These are phyloP conservation scores for Starmerella tilneyi DNA, from an alignment of 805 yeast species.

Conservation along the genomic window DNA sequence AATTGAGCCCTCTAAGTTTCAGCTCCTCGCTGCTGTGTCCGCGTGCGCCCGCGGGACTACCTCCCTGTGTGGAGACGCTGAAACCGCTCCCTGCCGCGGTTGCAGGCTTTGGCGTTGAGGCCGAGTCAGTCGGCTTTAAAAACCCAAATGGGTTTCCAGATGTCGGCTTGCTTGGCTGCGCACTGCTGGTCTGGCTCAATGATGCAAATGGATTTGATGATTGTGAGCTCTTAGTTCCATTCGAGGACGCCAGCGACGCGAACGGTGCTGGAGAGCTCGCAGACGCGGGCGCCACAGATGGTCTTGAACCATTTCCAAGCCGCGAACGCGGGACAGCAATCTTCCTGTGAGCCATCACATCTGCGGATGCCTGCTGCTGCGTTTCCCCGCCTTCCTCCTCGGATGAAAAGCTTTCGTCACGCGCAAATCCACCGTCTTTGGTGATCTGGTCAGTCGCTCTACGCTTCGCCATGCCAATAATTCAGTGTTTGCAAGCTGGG, in stretches of 20 bases:
- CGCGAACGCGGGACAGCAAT: conserved; percentile 39
- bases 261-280: conserved; percentile 3
- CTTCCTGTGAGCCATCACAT: conserved; percentile 56
- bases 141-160: conserved; percentile 14
- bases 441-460: conserved; percentile 55
- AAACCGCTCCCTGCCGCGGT: not conserved
- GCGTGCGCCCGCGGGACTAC: not conserved
- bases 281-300: conserved; percentile 7
- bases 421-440: conserved; percentile 35
- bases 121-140: no score
- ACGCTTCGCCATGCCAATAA: conserved; percentile 41
- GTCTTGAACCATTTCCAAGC: not conserved
- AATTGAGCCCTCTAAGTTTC: conserved; percentile 19
- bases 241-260: conserved; percentile 4
- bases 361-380: conserved; percentile 42
- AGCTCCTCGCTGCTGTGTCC: conserved; percentile 6
- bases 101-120: not conserved
- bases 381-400: conserved; percentile 6
- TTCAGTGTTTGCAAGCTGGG: no score
- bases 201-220: conserved; percentile 16
- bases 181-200: conserved; percentile 2
- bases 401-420: conserved; percentile 2
- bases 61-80: no score
- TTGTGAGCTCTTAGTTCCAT: no score
- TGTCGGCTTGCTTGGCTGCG: not conserved